Evolutionary conservation across 768 basidiomycete genomes (phyloP).

Genomic region (Mycena belliarum): DNA sequence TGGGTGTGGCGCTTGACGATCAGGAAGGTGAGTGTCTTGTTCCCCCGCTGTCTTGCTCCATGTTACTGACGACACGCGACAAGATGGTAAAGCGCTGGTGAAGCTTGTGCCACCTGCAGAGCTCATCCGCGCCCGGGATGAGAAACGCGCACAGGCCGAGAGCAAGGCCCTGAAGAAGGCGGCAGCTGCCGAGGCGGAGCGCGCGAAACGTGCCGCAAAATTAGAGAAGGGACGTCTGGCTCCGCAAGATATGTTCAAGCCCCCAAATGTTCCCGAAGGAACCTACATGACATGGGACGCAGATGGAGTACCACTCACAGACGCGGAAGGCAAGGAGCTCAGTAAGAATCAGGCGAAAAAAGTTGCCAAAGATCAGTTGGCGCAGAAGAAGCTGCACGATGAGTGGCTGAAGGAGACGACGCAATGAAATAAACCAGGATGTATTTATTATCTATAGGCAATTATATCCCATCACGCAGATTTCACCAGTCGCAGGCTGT

Average conservation of each 20-base stretch:
- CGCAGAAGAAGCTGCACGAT: slow-evolving; percentile 78
- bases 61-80: slow-evolving; percentile 7
- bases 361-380: slow-evolving; percentile 66
- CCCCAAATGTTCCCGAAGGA: slow-evolving; percentile 72
- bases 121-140: slow-evolving; percentile 83
- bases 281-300: slow-evolving; percentile 86
- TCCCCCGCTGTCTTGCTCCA: no score
- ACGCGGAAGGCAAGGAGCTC: slow-evolving; percentile 80
- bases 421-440: background rate
- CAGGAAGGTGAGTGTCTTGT: slow-evolving; percentile 87
- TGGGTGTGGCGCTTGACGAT: slow-evolving; percentile 96
- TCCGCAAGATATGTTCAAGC: slow-evolving; percentile 81
- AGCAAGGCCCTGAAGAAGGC: slow-evolving; percentile 83
- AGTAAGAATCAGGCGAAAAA: slow-evolving; percentile 83
- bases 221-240: slow-evolving; percentile 82
- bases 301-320: slow-evolving; percentile 81
- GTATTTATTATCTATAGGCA: background rate
- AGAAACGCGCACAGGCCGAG: slow-evolving; percentile 74
- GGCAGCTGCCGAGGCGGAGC: slow-evolving; percentile 62
- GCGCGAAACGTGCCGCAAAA: slow-evolving; percentile 68
- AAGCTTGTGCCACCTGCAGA: slow-evolving; percentile 86
- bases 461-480: background rate
- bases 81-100: slow-evolving; percentile 93
- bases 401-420: slow-evolving; percentile 52
- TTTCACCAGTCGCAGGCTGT: slow-evolving; percentile 62